phyloP scores from a whole-genome alignment of 108 stramenopile genomes.

The Cyclotella distinguenda region DNA sequence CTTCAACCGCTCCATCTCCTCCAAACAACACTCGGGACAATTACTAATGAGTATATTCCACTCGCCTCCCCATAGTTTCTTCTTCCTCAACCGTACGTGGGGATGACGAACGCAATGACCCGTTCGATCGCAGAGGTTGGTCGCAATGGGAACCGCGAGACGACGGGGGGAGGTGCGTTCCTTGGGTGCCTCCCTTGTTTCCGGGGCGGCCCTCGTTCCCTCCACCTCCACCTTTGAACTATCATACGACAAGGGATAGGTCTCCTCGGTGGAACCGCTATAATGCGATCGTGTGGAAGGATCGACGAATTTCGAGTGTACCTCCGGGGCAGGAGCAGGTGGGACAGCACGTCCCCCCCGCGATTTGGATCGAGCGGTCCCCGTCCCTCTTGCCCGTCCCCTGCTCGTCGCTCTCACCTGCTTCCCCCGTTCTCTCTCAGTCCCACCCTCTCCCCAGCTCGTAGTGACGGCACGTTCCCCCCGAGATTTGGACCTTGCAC shows the following conservation, averaged over 20 bases:
- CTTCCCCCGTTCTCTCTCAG: not conserved
- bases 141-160: constrained; percentile 16
- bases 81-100: constrained; percentile 34
- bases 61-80: constrained; percentile 37
- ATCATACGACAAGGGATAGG: constrained; percentile 12
- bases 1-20: constrained; percentile 40
- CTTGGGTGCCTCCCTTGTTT: not conserved
- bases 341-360: not conserved
- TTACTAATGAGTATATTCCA: constrained; percentile 38
- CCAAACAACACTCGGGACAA: constrained; percentile 47
- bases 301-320: not conserved
- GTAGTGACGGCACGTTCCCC: not conserved
- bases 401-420: not conserved
- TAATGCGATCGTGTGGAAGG: constrained; percentile 1
- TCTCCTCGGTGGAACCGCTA: constrained; percentile 21
- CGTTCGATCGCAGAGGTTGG: constrained; percentile 28
- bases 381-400: not conserved
- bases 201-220: too few relatives aligned
- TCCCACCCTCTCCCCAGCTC: constrained; percentile 2
- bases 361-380: too few relatives aligned
- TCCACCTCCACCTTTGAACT: constrained; percentile 3
- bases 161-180: not conserved
- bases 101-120: constrained; percentile 41
- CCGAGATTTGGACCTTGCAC: not conserved
- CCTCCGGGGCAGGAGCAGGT: not conserved